These are phyloP conservation scores for Paraphaeosphaeria sporulosa DNA, from an alignment of 2,329 filamentous ascomycete species.

Conservation along the genomic window DNA sequence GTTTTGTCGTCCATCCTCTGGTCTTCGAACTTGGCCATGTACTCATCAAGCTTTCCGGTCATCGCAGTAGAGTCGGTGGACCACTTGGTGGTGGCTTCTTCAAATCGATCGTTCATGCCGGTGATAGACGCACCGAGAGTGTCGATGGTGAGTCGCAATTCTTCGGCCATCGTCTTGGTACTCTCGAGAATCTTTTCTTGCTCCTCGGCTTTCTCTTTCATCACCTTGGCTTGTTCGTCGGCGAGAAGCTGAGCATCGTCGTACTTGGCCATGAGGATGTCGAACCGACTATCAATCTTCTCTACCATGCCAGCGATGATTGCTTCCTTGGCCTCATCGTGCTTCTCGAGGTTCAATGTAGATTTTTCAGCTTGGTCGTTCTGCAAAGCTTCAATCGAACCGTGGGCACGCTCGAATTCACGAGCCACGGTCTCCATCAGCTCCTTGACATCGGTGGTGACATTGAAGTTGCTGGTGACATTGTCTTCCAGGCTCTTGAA, in stretches of 20 bases:
- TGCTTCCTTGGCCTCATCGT: conserved; percentile 64
- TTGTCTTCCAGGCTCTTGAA: conserved; percentile 75
- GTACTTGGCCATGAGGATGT: conserved; percentile 83
- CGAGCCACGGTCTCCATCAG: conserved; percentile 77
- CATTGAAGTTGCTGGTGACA: conserved; percentile 58
- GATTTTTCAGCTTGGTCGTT: conserved; percentile 74
- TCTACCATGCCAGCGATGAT: conserved; percentile 62
- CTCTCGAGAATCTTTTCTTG: conserved; percentile 76
- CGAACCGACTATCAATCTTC: conserved; percentile 78
- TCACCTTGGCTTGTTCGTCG: conserved; percentile 75
- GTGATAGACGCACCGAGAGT: conserved; percentile 74
- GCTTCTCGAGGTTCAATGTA: conserved; percentile 63
- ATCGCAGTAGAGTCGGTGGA: conserved; percentile 87
- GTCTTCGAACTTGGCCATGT: conserved; percentile 78
- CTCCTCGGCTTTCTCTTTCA: conserved; percentile 75
- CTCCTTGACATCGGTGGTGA: conserved; percentile 61
- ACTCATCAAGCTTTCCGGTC: conserved; percentile 81
- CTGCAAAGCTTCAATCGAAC: conserved; percentile 79
- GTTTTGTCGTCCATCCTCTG: conserved; percentile 74
- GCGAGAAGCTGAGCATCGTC: conserved; percentile 80
- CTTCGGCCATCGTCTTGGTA: conserved; percentile 83
- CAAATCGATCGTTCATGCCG: conserved; percentile 66
- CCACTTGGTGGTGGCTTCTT: conserved; percentile 85
- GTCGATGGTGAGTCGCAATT: conserved; percentile 85
- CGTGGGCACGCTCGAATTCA: conserved; percentile 87